These are phyloP conservation scores for Elongisporangium senticosum DNA, from an alignment of 352 stramenopile species.

Conservation along the genomic window DNA sequence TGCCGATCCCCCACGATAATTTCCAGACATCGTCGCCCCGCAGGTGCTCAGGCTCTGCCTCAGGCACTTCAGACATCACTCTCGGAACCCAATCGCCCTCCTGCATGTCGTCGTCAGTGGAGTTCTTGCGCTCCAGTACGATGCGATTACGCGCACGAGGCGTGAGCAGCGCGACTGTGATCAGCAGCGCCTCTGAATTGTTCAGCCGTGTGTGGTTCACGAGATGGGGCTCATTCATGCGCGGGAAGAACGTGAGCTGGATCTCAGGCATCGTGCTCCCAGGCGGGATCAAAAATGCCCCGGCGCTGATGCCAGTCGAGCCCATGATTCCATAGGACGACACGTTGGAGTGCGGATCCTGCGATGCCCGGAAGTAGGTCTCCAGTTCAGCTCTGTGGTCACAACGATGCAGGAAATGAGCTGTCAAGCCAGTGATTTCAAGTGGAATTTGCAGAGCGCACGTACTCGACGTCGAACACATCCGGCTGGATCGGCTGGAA, in stretches of 20 bases:
- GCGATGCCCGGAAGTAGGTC: conserved; percentile 40
- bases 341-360: conserved; percentile 14
- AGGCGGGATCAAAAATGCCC: conserved; percentile 69
- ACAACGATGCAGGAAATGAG: background rate
- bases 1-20: conserved; percentile 43
- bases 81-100: conserved; percentile 34
- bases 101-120: conserved; percentile 27
- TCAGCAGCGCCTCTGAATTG: conserved; percentile 47
- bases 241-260: conserved; percentile 87
- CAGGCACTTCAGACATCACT: conserved; percentile 44
- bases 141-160: conserved; percentile 45
- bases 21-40: conserved; percentile 52
- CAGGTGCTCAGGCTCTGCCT: conserved; percentile 42
- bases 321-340: conserved; percentile 55
- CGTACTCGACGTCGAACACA: conserved; percentile 41
- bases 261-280: conserved; percentile 72
- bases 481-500: conserved; percentile 35
- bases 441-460: conserved; percentile 1
- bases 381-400: conserved; percentile 29
- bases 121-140: conserved; percentile 15
- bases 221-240: conserved; percentile 73
- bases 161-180: conserved; percentile 81
- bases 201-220: conserved; percentile 38
- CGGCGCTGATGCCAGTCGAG: conserved; percentile 60
- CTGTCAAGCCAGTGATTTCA: too few species aligned